phyloP scores from a whole-genome alignment of 257 asterid species.

The Cinchona pubescens region DNA sequence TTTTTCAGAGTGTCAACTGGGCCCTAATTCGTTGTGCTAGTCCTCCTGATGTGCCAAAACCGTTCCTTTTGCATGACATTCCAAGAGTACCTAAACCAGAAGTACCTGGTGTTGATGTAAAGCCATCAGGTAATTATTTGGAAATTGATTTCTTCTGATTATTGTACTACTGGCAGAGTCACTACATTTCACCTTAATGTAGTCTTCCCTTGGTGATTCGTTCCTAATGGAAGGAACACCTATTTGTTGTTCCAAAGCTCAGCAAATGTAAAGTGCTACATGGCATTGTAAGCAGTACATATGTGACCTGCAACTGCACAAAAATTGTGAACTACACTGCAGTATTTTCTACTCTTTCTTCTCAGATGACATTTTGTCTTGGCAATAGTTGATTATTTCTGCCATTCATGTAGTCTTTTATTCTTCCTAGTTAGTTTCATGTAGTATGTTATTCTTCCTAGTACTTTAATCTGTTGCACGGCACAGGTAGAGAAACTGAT shows the following conservation, averaged over 20 bases:
- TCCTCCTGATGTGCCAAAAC: conserved; percentile 62
- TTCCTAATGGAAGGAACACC: conserved; percentile 13
- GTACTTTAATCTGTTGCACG: background rate
- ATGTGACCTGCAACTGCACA: background rate
- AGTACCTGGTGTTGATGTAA: conserved; percentile 39
- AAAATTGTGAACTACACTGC: conserved; percentile 5
- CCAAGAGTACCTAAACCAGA: conserved; percentile 29
- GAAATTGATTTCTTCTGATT: conserved; percentile 64
- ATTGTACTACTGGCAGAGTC: background rate
- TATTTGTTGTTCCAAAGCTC: conserved; percentile 16
- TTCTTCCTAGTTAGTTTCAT: background rate
- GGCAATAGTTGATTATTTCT: background rate
- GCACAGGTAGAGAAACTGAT: too few species aligned
- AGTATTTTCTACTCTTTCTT: background rate
- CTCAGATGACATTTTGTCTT: background rate
- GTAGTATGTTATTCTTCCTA: background rate
- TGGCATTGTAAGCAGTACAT: conserved; percentile 6
- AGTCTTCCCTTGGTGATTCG: background rate
- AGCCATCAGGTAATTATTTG: conserved; percentile 53
- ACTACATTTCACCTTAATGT: background rate
- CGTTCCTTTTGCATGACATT: conserved; percentile 29
- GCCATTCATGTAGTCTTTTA: background rate
- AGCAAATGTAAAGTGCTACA: conserved; percentile 14
- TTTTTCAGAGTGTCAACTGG: conserved; percentile 61
- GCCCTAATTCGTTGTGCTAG: conserved; percentile 62